Conservation (phyloP, 768 basidiomycete genomes). For the Phaffia tasmanica region DNA sequence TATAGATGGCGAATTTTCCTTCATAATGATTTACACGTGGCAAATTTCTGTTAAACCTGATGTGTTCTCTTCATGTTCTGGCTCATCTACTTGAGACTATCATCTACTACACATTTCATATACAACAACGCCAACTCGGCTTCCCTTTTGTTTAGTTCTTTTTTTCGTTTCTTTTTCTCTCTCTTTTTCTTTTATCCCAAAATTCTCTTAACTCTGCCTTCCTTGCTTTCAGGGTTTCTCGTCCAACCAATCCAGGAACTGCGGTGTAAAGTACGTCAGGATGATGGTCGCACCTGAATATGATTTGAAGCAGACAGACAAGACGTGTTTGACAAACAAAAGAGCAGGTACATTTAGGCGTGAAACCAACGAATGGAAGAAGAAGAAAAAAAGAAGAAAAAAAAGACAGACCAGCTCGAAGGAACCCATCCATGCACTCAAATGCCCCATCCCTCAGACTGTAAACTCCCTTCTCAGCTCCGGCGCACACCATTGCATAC, state of each 20-base stretch:
- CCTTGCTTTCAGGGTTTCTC: conserved; percentile 26
- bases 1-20: too few species aligned
- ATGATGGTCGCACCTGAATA: conserved; percentile 70
- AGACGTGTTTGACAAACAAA: conserved; percentile 7
- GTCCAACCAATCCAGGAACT: conserved; percentile 61
- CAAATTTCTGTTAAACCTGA: too few species aligned
- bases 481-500: conserved; percentile 93
- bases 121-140: too few species aligned
- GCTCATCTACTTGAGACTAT: too few species aligned
- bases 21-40: not conserved
- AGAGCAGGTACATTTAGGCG: not conserved
- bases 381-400: not conserved
- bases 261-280: conserved; percentile 89
- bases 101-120: too few species aligned
- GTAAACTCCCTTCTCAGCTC: conserved; percentile 87
- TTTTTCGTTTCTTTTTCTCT: too few species aligned
- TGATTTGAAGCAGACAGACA: not conserved
- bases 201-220: not conserved
- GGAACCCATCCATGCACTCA: conserved; percentile 80
- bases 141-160: too few species aligned
- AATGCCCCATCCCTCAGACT: conserved; percentile 86
- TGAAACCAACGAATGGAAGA: not conserved
- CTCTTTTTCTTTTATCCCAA: too few species aligned
- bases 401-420: conserved; percentile 63
- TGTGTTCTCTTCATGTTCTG: not conserved